Base-by-base conservation (phyloP, 2,329 filamentous ascomycete species). In the Scopulariopsis brevicaulis region DNA sequence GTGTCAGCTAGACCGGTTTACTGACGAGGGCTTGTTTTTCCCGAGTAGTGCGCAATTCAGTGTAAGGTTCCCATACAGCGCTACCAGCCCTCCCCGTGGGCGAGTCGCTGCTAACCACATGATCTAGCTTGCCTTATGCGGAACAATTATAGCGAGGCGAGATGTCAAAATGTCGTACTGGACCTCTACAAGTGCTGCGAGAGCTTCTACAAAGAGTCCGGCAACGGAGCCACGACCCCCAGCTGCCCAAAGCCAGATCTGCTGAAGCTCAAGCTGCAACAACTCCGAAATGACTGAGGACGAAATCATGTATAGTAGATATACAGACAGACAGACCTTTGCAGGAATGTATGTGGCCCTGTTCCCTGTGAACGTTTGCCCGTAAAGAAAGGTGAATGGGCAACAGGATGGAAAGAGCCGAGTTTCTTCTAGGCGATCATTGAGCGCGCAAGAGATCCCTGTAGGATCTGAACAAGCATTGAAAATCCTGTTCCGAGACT, bases 401-500 rank as follows among this genome's bases (percentile, higher is more conserved):
- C 74, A 85, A 88, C 84, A 79, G 28, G 74, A 81, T 77, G 85
- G 82, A 82, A 82, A 87, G 84, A 82, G 85, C 79, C 77, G 40
- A n/a, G 15, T 78, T 83, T 78, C 71, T 88, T 89, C 95, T 90
- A 87, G 93, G 88, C 89, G 80, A 89, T 91, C 90, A 86, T 92
- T 83, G 91, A 99, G 94, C 94, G 90, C 93, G 92, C 89, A 78
- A 77, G 87, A 92, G 89, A 81, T 78, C 86, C 82, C 75, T 79
- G n/a, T 73, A 73, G 85, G 82, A 86, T 83, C 90, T 95, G 89
- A 90, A 89, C 85, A 91, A 90, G 88, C 83, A 97, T 82, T 90
- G 89, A 92, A 70, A 70, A 73, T 84, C 88, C 84, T 89, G 84
- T 85, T 88, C 88, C 92, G 93, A 95, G 94, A 99, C 94, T 99